Evolutionary conservation across 2,329 filamentous ascomycete species (phyloP), one percentile per base, ranked within the genome.

Genomic region (Alternaria dauci): DNA sequence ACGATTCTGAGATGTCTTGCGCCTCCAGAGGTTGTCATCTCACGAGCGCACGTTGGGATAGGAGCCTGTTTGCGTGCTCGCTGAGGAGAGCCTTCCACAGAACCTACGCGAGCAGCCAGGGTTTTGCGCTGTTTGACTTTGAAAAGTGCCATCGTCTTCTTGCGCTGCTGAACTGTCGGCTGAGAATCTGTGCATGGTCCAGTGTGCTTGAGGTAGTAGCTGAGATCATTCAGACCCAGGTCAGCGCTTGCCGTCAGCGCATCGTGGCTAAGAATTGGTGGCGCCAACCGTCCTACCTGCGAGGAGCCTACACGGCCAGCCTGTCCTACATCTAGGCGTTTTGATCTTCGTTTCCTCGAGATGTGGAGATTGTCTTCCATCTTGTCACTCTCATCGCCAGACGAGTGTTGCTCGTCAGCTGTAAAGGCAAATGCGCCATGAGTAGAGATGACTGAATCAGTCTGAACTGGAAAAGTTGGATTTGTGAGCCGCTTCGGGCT

Each of bases 261-360:
- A 28, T 69, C 68, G 28, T 77, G 73, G 28, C 70, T 66, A 23
- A 73, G 69, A n/a, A 77, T 76, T 8, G 71, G 72, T 48, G 75
- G 75, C 26, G 75, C 75, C 60, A 75, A 65, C 38, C 69, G 61
- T 46, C 71, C 71, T 20, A 69, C 42, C 18, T 61, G 62, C 3
- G 69, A 56, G n/a, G 67, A 69, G 9, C 64, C 71, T 25, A 62
- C 62, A 52, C 52, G 59, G 5, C 61, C 65, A 44, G 69, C 55
- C 25, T 69, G 66, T 59, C 56, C 62, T 23, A 67, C 51, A 12
- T 41, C 57, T 16, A 34, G 28, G 43, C 48, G 46, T 51, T 36
- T 47, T 36, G 48, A 51, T 11, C 30, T 47, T 26, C 65, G 62
- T 52, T 68, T 54, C 46, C 67, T 63, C 16, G 58, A 46, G 42